Conservation (phyloP, 768 basidiomycete species). For the Calocybe indica region DNA sequence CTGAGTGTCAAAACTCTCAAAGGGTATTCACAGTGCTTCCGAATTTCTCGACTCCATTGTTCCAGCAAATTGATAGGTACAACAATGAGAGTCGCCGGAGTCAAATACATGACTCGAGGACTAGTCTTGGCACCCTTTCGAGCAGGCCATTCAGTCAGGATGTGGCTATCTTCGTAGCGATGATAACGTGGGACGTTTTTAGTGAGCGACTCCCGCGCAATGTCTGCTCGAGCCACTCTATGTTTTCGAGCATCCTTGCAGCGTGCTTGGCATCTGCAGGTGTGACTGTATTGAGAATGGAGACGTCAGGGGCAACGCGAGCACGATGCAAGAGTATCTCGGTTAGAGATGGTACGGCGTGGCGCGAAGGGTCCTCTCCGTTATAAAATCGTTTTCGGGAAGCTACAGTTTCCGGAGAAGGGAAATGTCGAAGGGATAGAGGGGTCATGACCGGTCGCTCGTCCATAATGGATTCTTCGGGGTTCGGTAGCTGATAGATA, state of each 20-base stretch:
- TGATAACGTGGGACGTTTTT: constrained; percentile 64
- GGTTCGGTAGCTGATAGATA: constrained; percentile 51
- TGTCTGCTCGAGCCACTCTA: constrained; percentile 23
- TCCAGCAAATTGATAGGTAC: constrained; percentile 69
- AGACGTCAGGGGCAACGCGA: constrained; percentile 33
- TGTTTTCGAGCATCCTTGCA: constrained; percentile 9
- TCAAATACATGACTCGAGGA: constrained; percentile 57
- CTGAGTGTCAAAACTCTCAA: constrained; percentile 54
- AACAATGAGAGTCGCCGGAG: constrained; percentile 69
- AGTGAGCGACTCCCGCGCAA: constrained; percentile 26
- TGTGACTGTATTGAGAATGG: constrained; percentile 20
- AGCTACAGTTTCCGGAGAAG: constrained; percentile 34
- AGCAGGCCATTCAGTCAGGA: constrained; percentile 22
- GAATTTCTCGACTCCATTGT: constrained; percentile 82
- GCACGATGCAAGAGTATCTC: constrained; percentile 57
- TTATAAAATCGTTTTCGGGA: constrained; percentile 36
- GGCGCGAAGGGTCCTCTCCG: background rate
- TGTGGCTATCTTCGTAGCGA: constrained; percentile 36
- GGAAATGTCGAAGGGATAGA: constrained; percentile 57
- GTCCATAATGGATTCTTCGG: constrained; percentile 52
- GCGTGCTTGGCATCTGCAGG: constrained; percentile 8
- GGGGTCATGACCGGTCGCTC: constrained; percentile 58
- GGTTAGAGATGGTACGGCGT: constrained; percentile 51
- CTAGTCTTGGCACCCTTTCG: constrained; percentile 21
- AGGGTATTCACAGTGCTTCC: constrained; percentile 59